Evolutionary conservation across 2,329 filamentous ascomycete genomes (phyloP).

Genomic region (Sclerotinia subarctica): DNA sequence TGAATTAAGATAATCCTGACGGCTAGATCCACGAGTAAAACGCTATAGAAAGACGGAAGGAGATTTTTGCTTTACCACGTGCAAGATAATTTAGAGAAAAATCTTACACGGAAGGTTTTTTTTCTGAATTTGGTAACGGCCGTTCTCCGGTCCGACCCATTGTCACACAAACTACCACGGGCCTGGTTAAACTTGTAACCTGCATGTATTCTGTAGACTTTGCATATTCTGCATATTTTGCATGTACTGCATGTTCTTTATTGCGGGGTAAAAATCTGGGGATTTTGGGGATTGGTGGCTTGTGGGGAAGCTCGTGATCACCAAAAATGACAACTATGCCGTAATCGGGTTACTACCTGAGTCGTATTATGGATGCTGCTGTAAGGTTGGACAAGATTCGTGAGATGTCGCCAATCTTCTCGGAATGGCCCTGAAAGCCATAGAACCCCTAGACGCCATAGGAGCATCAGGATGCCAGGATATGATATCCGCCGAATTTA

Average conservation of each 20-base stretch:
- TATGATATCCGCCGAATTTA: neutral
- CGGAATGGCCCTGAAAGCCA: conserved; percentile 5
- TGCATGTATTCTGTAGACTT: neutral
- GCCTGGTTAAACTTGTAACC: conserved; percentile 2
- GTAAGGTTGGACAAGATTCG: conserved; percentile 20
- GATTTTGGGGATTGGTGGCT: conserved; percentile 4
- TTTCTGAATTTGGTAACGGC: conserved; percentile 18
- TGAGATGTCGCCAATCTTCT: conserved; percentile 22
- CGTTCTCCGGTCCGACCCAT: conserved; percentile 20
- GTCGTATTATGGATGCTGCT: neutral
- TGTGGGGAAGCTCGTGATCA: conserved; percentile 22
- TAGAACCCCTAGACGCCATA: neutral
- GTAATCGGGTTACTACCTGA: neutral
- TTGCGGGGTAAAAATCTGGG: conserved; percentile 15
- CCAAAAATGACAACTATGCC: conserved; percentile 11
- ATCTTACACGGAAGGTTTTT: neutral
- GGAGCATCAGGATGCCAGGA: neutral
- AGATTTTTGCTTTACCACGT: conserved; percentile 8
- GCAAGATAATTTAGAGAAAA: conserved; percentile 1
- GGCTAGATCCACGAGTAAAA: neutral
- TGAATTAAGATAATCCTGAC: neutral
- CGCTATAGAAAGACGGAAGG: neutral
- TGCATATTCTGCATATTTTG: neutral
- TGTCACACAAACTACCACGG: neutral
- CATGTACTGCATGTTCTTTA: conserved; percentile 1